These are phyloP conservation scores for Drechmeria coniospora DNA, from an alignment of 2,329 filamentous ascomycete genomes.

Conservation along the genomic window DNA sequence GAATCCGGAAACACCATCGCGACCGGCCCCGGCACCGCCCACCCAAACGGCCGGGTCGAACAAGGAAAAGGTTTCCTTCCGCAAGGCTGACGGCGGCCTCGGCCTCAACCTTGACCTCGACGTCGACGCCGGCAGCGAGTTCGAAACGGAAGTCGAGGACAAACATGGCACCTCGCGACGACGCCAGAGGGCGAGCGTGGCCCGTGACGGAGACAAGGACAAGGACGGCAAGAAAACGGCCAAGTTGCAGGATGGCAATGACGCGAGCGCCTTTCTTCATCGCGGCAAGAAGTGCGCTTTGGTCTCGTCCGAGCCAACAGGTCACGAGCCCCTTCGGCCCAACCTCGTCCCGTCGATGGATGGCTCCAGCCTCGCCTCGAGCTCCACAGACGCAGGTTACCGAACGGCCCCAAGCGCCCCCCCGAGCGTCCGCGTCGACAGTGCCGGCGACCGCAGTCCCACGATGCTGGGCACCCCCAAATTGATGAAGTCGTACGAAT, in stretches of 20 bases:
- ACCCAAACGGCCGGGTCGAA: no score
- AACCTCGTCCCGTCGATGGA: slow-evolving; percentile 28
- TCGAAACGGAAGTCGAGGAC: no score
- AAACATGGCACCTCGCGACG: no score
- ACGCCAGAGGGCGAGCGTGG: no score
- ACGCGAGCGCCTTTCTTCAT: no score
- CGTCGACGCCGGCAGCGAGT: no score
- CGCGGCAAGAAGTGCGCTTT: slow-evolving; percentile 11
- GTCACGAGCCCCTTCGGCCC: slow-evolving; percentile 12
- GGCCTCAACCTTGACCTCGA: no score
- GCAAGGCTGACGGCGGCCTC: no score
- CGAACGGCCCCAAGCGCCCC: slow-evolving; percentile 26
- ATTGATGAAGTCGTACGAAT: slow-evolving; percentile 18
- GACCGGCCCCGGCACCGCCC: slow-evolving; percentile 13
- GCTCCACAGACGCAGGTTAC: slow-evolving; percentile 22
- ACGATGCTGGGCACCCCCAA: slow-evolving; percentile 17
- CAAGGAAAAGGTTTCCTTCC: no score
- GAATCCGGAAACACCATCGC: slow-evolving; percentile 18
- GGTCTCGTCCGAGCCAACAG: slow-evolving; percentile 10
- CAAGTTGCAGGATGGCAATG: no score
- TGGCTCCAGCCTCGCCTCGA: slow-evolving; percentile 20
- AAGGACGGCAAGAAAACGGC: no score
- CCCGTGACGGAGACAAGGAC: no score
- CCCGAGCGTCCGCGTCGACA: slow-evolving; percentile 30
- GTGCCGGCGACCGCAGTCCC: slow-evolving; percentile 21